A percentile compares a stretch with the other conserved stretches of the same genome.
These are phyloP conservation scores for Metschnikowia noctiluminum DNA, from an alignment of 805 yeast species.

Conservation along the genomic window DNA sequence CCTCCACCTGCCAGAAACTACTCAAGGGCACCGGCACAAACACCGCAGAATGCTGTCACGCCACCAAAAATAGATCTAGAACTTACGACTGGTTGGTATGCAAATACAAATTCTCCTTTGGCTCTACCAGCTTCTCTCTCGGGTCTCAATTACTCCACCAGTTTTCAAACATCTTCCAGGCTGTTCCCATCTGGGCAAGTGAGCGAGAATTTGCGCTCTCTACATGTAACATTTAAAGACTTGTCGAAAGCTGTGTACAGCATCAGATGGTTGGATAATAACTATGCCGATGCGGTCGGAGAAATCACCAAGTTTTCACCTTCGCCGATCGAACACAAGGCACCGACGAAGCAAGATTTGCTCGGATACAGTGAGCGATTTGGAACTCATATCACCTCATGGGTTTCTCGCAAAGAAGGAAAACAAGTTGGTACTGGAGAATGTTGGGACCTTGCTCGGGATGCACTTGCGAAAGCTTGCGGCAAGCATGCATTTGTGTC, in stretches of 20 bases:
- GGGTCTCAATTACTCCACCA: slow-evolving; percentile 32
- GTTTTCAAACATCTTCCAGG: slow-evolving; percentile 14
- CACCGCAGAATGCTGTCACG: slow-evolving; percentile 7
- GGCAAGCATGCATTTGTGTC: slow-evolving; percentile 58
- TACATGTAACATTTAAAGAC: slow-evolving; percentile 42
- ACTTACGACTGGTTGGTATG: slow-evolving; percentile 46
- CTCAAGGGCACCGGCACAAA: slow-evolving; percentile 18
- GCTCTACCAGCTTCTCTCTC: slow-evolving; percentile 37
- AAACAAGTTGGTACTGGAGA: slow-evolving; percentile 53
- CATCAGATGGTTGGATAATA: slow-evolving; percentile 39
- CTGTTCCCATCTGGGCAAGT: slow-evolving; percentile 8
- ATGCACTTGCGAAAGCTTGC: slow-evolving; percentile 51
- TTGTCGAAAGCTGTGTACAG: slow-evolving; percentile 34
- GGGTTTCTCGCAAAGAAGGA: slow-evolving; percentile 51
- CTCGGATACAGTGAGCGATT: slow-evolving; percentile 33
- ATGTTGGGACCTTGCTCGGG: slow-evolving; percentile 59
- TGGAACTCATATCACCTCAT: slow-evolving; percentile 53
- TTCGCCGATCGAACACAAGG: slow-evolving; percentile 36
- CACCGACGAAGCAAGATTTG: slow-evolving; percentile 33
- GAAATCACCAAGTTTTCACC: slow-evolving; percentile 34
- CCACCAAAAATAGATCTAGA: slow-evolving; percentile 43
- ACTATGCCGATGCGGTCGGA: slow-evolving; percentile 21
- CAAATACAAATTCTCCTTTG: slow-evolving; percentile 22
- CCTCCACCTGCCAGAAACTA: slow-evolving; percentile 32
- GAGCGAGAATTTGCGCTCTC: slow-evolving; percentile 19